These are phyloP conservation scores for Tephrocybe sp. DNA, from an alignment of 768 basidiomycete species.

Conservation along the genomic window DNA sequence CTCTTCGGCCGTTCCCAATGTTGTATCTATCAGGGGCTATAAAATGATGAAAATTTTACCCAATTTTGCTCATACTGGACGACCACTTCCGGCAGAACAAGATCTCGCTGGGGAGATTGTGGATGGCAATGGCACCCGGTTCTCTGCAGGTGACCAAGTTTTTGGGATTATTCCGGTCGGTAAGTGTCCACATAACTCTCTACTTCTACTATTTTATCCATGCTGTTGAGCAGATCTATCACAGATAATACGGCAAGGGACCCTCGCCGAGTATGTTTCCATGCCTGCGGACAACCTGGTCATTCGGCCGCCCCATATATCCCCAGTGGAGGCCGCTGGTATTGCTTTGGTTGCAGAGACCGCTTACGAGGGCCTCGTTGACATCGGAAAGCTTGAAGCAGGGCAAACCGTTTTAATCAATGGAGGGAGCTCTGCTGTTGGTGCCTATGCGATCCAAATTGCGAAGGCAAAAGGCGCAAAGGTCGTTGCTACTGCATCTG, in stretches of 20 bases:
- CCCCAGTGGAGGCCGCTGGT: conserved; percentile 58
- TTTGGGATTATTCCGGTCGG: conserved; percentile 51
- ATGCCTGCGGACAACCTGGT: conserved; percentile 41
- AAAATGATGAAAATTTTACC: conserved; percentile 54
- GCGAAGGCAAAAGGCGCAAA: conserved; percentile 62
- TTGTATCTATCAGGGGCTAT: conserved; percentile 46
- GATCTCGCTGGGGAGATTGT: conserved; percentile 67
- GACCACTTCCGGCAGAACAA: conserved; percentile 54
- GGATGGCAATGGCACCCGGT: conserved; percentile 49
- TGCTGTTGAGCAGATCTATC: conserved; percentile 23
- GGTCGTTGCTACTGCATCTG: conserved; percentile 60
- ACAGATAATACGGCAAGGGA: conserved; percentile 44
- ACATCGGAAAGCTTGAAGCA: conserved; percentile 45
- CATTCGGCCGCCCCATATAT: conserved; percentile 46
- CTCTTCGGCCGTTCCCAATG: not conserved
- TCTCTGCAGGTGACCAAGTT: conserved; percentile 59
- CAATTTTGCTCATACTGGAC: conserved; percentile 36
- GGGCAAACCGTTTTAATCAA: conserved; percentile 66
- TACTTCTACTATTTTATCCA: not conserved
- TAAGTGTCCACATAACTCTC: conserved; percentile 16
- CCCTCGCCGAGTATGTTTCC: conserved; percentile 54
- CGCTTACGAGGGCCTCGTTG: conserved; percentile 53
- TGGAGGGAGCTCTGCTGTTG: conserved; percentile 68
- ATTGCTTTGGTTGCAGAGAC: conserved; percentile 58
- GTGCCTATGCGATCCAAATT: conserved; percentile 68